These are phyloP conservation scores for Coemansia sp. DNA, from an alignment of 192 early-diverging fungal genomes.

Conservation along the genomic window DNA sequence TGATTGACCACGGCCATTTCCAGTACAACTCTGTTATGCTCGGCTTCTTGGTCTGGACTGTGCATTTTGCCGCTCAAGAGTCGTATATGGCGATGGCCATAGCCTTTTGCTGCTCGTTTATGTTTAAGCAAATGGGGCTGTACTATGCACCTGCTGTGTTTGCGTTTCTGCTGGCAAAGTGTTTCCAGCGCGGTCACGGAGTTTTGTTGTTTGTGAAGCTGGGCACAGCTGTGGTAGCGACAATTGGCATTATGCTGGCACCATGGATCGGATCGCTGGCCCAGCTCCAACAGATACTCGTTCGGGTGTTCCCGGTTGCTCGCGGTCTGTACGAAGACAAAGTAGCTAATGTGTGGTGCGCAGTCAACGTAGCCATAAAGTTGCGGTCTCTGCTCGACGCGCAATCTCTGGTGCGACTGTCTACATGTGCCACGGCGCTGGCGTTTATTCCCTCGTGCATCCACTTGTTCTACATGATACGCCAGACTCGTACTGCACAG, in stretches of 20 bases:
- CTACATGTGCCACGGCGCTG: slow-evolving; percentile 65
- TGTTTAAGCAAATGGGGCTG: slow-evolving; percentile 97
- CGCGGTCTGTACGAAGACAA: slow-evolving; percentile 98
- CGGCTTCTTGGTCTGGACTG: slow-evolving; percentile 77
- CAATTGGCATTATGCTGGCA: slow-evolving; percentile 64
- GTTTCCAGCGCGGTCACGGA: slow-evolving; percentile 42
- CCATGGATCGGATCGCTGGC: slow-evolving; percentile 67
- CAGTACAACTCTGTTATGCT: slow-evolving; percentile 98
- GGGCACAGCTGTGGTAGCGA: slow-evolving; percentile 68
- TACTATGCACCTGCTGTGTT: slow-evolving; percentile 93
- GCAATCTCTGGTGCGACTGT: slow-evolving; percentile 64
- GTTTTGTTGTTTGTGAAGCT: slow-evolving; percentile 62
- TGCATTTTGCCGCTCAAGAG: slow-evolving; percentile 65
- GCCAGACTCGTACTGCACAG: background rate
- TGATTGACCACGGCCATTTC: slow-evolving; percentile 97
- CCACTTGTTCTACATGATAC: slow-evolving; percentile 60
- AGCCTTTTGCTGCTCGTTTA: slow-evolving; percentile 78
- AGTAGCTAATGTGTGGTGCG: slow-evolving; percentile 98
- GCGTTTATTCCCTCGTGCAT: slow-evolving; percentile 73
- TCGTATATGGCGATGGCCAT: slow-evolving; percentile 72
- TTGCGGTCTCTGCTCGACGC: slow-evolving; percentile 67
- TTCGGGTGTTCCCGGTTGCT: slow-evolving; percentile 87
- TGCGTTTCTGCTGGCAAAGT: slow-evolving; percentile 80
- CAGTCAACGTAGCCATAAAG: slow-evolving; percentile 81
- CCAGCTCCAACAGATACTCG: slow-evolving; percentile 72